phyloP scores from a whole-genome alignment of 1,284 basidiomycete species.

The Amylostereum areolatum region DNA sequence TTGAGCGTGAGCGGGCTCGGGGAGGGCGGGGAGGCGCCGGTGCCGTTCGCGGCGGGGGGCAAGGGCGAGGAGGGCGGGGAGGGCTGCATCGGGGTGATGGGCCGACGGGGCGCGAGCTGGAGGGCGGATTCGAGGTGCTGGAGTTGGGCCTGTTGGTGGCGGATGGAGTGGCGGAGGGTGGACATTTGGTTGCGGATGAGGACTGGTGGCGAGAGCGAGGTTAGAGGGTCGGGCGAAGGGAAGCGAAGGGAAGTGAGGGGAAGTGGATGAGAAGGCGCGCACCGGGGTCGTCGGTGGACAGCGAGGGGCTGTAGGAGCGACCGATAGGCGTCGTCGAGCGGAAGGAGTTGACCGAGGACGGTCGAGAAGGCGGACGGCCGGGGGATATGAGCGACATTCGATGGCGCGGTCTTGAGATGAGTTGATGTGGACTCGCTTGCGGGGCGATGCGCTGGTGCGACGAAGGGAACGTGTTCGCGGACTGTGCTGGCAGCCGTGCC shows the following conservation, averaged over 20 bases:
- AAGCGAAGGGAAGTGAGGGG: neutral
- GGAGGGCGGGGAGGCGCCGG: conserved; percentile 26
- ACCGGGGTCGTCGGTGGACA: conserved; percentile 56
- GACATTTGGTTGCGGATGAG: conserved; percentile 69
- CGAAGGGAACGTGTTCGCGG: neutral
- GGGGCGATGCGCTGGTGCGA: neutral
- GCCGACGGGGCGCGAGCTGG: conserved; percentile 54
- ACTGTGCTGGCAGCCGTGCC: neutral
- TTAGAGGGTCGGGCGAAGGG: neutral
- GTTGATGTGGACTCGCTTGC: conserved; percentile 11
- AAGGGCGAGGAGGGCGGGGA: conserved; percentile 30
- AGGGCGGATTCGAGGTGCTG: conserved; percentile 59
- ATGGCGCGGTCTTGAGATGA: conserved; percentile 5
- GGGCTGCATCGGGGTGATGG: conserved; percentile 33
- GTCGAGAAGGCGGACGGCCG: conserved; percentile 40
- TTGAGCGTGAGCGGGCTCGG: conserved; percentile 23
- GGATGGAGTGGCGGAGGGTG: conserved; percentile 67
- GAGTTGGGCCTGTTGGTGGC: conserved; percentile 72
- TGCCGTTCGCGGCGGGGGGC: conserved; percentile 23
- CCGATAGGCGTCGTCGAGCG: conserved; percentile 42
- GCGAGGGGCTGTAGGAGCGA: conserved; percentile 46
- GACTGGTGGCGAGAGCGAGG: conserved; percentile 34
- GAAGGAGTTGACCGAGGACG: conserved; percentile 53
- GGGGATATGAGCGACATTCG: conserved; percentile 22
- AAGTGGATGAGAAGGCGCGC: conserved; percentile 15